Evolutionary conservation across 805 yeast species (phyloP).

Genomic region (Myxozyma geophila): DNA sequence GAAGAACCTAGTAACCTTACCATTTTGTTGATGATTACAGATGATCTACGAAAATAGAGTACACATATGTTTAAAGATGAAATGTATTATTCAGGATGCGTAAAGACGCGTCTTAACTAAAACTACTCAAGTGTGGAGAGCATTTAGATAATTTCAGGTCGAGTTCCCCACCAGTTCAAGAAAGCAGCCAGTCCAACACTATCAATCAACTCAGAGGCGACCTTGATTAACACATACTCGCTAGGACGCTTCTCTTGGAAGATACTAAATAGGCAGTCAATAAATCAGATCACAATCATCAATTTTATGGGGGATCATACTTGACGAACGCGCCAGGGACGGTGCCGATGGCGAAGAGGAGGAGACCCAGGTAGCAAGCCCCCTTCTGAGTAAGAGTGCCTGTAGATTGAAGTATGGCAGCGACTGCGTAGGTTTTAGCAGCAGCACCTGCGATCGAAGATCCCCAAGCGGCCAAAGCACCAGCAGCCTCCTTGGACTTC

Average conservation of each 20-base stretch:
- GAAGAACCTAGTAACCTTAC: too few species aligned
- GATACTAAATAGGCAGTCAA: conserved; percentile 34
- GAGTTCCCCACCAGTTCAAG: conserved; percentile 48
- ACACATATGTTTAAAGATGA: neutral
- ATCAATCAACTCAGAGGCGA: conserved; percentile 46
- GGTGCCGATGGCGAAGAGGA: conserved; percentile 47
- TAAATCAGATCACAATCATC: neutral
- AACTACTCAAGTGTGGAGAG: neutral
- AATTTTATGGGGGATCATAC: neutral
- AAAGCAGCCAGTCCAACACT: conserved; percentile 50
- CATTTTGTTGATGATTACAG: too few species aligned
- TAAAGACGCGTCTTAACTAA: neutral
- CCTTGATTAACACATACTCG: conserved; percentile 45
- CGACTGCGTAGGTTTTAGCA: conserved; percentile 50
- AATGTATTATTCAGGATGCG: neutral
- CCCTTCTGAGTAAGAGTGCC: conserved; percentile 48
- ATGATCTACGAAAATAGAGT: too few species aligned
- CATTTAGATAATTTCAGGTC: conserved; percentile 28
- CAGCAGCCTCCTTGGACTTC: conserved; percentile 47
- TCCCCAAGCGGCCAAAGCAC: conserved; percentile 45
- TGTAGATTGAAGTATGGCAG: conserved; percentile 48
- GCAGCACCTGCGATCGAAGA: conserved; percentile 46
- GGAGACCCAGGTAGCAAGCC: conserved; percentile 48
- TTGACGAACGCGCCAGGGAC: conserved; percentile 45
- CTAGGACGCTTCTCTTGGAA: conserved; percentile 46